These are phyloP conservation scores for Xylariaceae sp. DNA, from an alignment of 2,329 filamentous ascomycete genomes.

Conservation along the genomic window DNA sequence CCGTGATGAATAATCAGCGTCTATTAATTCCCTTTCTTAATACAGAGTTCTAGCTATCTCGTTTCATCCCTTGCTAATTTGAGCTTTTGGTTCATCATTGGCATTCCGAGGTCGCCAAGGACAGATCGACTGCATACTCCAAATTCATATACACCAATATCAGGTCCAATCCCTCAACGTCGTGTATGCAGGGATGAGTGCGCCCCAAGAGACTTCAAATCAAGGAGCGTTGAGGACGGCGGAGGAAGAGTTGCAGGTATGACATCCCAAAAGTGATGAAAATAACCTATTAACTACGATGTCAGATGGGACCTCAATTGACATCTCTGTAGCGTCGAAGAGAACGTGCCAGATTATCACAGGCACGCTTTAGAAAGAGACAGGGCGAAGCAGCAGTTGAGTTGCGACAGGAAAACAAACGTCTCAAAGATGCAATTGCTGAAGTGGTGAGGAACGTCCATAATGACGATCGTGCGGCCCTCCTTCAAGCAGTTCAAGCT, in stretches of 20 bases:
- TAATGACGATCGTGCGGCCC: slow-evolving; percentile 12
- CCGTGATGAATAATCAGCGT: no score
- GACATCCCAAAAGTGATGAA: not conserved
- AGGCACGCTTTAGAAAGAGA: slow-evolving; percentile 31
- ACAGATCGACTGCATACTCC: no score
- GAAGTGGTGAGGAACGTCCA: slow-evolving; percentile 16
- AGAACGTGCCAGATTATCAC: slow-evolving; percentile 29
- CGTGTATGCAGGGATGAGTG: not conserved
- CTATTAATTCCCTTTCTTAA: no score
- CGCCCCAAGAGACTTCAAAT: not conserved
- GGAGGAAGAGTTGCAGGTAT: slow-evolving; percentile 11
- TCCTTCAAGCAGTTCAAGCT: slow-evolving; percentile 17
- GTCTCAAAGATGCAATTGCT: slow-evolving; percentile 21
- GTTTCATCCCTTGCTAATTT: no score
- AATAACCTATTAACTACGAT: not conserved
- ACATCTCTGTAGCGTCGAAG: slow-evolving; percentile 25
- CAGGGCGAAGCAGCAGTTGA: slow-evolving; percentile 20
- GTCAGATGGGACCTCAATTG: not conserved
- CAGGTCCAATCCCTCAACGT: no score
- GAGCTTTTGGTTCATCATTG: no score
- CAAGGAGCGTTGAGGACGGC: slow-evolving; percentile 2
- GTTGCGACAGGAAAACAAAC: slow-evolving; percentile 21
- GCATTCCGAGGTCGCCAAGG: no score
- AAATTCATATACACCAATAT: no score
- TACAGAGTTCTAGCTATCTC: no score